Conservation (phyloP, 306 rosid species). For the Pyrus bretschneideri region DNA sequence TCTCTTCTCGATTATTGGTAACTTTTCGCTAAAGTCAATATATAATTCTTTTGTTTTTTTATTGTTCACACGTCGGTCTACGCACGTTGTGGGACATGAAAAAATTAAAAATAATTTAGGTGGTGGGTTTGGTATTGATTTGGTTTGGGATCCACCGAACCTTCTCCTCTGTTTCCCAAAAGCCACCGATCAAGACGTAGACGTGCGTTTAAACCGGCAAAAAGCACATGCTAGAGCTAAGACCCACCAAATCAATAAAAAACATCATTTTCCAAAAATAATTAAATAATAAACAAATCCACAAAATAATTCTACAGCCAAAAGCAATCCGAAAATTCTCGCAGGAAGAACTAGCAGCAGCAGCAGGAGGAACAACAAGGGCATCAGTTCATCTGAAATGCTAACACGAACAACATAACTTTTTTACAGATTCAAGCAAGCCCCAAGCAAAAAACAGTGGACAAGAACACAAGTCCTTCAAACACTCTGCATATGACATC, state of each 20-base stretch:
- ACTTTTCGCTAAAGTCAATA: not conserved
- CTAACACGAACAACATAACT: not conserved
- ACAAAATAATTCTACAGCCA: not conserved
- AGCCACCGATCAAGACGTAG: not conserved
- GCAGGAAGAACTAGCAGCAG: not conserved
- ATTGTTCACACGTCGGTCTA: not conserved
- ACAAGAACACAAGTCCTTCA: not conserved
- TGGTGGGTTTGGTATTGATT: not conserved
- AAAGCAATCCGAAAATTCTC: not conserved
- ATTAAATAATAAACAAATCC: not conserved
- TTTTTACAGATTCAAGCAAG: not conserved
- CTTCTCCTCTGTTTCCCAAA: not conserved
- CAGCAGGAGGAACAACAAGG: not conserved
- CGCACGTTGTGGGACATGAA: not conserved
- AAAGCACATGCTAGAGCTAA: not conserved
- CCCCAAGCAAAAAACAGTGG: not conserved
- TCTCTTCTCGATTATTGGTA: too few species aligned
- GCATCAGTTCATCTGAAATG: not conserved
- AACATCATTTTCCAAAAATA: not conserved
- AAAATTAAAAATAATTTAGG: not conserved
- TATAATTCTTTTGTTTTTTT: too few species aligned
- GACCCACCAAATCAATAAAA: not conserved
- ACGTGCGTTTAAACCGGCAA: too few species aligned
- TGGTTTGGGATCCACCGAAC: not conserved
- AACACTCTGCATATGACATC: not conserved